Conservation (phyloP, 192 early-diverging fungal genomes). For the Backusella macrospora region DNA sequence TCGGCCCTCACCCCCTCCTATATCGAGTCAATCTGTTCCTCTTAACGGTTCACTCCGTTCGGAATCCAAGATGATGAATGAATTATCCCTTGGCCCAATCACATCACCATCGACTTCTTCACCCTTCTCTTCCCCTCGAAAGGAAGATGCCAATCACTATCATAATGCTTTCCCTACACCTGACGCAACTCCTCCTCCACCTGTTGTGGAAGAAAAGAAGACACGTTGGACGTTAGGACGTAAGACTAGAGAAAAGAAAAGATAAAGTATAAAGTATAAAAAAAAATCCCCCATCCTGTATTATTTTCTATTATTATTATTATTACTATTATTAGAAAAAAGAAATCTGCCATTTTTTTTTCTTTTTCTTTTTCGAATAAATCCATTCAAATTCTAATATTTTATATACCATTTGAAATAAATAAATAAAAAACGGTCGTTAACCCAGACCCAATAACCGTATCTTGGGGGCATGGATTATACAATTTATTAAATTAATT, state of each 20-base stretch:
- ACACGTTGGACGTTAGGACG: conserved; percentile 21
- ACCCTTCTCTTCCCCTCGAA: not conserved
- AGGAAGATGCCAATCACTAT: not conserved
- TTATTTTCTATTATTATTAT: not conserved
- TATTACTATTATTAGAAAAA: too few species aligned
- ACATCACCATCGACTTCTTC: not conserved
- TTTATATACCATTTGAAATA: too few species aligned
- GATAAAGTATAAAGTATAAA: not conserved
- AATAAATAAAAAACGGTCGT: too few species aligned
- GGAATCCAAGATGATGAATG: not conserved
- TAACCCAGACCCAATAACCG: too few species aligned
- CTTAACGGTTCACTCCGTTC: not conserved
- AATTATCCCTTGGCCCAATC: not conserved
- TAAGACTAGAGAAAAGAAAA: conserved; percentile 18
- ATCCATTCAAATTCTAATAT: too few species aligned
- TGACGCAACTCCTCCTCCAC: not conserved
- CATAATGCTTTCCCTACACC: conserved; percentile 3
- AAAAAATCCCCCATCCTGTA: too few species aligned
- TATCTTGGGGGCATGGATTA: too few species aligned
- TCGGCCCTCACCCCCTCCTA: not conserved
- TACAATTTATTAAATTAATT: too few species aligned
- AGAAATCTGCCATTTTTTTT: too few species aligned
- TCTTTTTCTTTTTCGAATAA: too few species aligned
- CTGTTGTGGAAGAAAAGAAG: conserved; percentile 22
- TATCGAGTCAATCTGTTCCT: not conserved